Percentiles rank a stretch among this genome's conserved stretches.
Evolutionary conservation across 495 filamentous ascomycete species (phyloP).

Genomic region (Apodospora peruviana): DNA sequence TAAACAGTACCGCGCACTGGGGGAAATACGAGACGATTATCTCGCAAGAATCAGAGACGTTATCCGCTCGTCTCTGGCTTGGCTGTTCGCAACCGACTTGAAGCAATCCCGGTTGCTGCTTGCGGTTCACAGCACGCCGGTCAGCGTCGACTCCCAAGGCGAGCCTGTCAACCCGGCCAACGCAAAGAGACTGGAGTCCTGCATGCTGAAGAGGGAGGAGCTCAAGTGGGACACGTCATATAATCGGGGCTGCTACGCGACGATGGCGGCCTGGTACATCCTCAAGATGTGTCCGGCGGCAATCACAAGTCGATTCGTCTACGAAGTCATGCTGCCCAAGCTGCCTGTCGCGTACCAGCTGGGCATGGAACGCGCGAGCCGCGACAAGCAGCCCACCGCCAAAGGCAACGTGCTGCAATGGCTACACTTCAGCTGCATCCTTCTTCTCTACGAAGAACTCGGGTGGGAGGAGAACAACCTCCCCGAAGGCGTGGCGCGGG

Average conservation of each 20-base stretch:
- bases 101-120: constrained; percentile 9
- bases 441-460: constrained; percentile 10
- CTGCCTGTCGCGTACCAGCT: constrained; percentile 20
- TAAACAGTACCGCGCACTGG: too few species aligned
- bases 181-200: not conserved
- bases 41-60: constrained; percentile 1
- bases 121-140: constrained; percentile 7
- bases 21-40: constrained; percentile 4
- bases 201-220: not conserved
- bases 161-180: not conserved
- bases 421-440: constrained; percentile 14
- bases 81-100: constrained; percentile 12
- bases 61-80: constrained; percentile 5
- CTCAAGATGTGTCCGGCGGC: constrained; percentile 5
- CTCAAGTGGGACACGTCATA: constrained; percentile 7
- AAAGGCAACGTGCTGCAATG: constrained; percentile 13
- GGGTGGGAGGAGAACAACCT: constrained; percentile 1
- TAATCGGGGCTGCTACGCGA: constrained; percentile 14
- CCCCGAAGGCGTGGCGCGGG: not conserved
- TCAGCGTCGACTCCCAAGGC: not conserved
- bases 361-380: constrained; percentile 5
- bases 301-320: not conserved
- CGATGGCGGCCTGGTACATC: constrained; percentile 11
- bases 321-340: constrained; percentile 16
- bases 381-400: constrained; percentile 9